phyloP scores from a whole-genome alignment of 2,329 filamentous ascomycete genomes.

The Aspergillus aculeatus region DNA sequence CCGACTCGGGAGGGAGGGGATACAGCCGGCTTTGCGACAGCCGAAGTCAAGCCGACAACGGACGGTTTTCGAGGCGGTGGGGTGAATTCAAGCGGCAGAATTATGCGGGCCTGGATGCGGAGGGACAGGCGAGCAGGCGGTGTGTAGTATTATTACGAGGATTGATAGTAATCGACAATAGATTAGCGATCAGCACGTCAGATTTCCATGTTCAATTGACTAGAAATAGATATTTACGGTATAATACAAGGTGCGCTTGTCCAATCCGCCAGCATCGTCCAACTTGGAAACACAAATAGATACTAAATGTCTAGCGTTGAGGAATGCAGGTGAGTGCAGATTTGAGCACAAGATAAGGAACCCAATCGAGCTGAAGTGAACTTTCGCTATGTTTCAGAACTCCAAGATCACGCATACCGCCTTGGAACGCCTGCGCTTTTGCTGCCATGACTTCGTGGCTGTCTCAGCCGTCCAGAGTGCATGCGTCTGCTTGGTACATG shows the following conservation, averaged over 20 bases:
- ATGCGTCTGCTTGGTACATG: neutral
- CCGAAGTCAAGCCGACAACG: neutral
- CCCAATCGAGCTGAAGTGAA: neutral
- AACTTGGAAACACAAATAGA: neutral
- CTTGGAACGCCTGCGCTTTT: conserved; percentile 19
- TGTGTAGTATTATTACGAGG: neutral
- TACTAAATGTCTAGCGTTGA: neutral
- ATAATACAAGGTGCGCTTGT: neutral
- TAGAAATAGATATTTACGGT: conserved; percentile 1
- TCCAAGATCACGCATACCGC: conserved; percentile 17
- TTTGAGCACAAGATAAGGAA: neutral
- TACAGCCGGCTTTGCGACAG: neutral
- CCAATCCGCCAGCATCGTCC: neutral
- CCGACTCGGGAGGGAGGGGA: neutral
- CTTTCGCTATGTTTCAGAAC: conserved; percentile 18
- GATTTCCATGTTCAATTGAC: neutral
- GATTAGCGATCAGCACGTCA: neutral
- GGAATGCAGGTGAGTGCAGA: neutral
- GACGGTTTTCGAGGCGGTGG: neutral
- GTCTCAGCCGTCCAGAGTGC: conserved; percentile 3
- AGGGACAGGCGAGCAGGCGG: neutral
- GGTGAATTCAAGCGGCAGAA: neutral
- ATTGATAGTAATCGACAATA: neutral
- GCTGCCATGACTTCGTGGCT: conserved; percentile 13
- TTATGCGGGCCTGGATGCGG: neutral